These are phyloP conservation scores for Trematosphaeria pertusa DNA, from an alignment of 2,329 filamentous ascomycete genomes.

Conservation along the genomic window DNA sequence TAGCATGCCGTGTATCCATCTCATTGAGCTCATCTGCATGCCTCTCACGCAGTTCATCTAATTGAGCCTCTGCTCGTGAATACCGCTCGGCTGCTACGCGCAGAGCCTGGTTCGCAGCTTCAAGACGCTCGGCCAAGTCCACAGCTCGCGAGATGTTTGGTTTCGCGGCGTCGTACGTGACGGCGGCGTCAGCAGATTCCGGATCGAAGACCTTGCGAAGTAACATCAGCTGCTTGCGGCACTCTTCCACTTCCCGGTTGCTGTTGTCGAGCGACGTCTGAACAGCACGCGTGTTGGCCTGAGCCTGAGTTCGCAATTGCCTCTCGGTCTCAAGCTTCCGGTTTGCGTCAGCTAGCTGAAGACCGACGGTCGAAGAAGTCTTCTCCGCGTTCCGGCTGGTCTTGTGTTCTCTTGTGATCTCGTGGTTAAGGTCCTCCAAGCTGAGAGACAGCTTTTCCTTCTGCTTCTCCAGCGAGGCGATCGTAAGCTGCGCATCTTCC, in stretches of 20 bases:
- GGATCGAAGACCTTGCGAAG: constrained; percentile 90
- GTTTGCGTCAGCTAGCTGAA: constrained; percentile 88
- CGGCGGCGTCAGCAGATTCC: constrained; percentile 69
- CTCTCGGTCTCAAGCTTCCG: constrained; percentile 89
- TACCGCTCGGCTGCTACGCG: constrained; percentile 83
- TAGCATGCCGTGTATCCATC: constrained; percentile 65
- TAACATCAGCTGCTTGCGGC: constrained; percentile 79
- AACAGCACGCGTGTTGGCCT: constrained; percentile 81
- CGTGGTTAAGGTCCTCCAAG: constrained; percentile 90
- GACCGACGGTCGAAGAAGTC: constrained; percentile 76
- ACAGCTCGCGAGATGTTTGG: constrained; percentile 71
- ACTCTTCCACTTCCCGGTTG: constrained; percentile 80
- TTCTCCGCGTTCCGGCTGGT: constrained; percentile 90
- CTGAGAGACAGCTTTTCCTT: constrained; percentile 89
- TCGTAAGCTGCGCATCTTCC: constrained; percentile 81
- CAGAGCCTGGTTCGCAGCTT: constrained; percentile 87
- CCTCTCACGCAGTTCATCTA: constrained; percentile 77
- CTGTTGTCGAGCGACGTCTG: constrained; percentile 80
- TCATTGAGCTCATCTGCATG: constrained; percentile 75
- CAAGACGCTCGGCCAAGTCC: constrained; percentile 83
- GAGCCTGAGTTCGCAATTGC: constrained; percentile 83
- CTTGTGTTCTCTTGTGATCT: constrained; percentile 89
- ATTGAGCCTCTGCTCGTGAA: constrained; percentile 80
- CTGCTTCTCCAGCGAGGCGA: constrained; percentile 89
- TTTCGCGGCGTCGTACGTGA: constrained; percentile 72